These are phyloP conservation scores for Jaapia argillacea DNA, from an alignment of 768 basidiomycete species.

Conservation along the genomic window DNA sequence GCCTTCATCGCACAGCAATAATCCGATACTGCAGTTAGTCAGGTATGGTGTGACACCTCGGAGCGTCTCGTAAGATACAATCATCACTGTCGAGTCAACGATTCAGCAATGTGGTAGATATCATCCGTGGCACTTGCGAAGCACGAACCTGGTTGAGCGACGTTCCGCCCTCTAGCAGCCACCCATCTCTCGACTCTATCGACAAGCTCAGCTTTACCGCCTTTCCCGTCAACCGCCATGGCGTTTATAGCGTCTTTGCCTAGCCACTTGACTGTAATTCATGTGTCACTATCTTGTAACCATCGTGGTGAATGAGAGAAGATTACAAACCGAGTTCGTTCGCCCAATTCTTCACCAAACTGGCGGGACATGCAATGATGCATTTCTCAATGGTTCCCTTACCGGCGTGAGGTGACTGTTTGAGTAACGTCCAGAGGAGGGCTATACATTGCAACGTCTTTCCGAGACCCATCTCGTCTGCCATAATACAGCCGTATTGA, in stretches of 20 bases:
- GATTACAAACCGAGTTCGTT: conserved; percentile 73
- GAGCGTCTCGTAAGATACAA: conserved; percentile 95
- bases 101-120: neutral
- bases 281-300: neutral
- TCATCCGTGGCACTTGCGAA: conserved; percentile 1
- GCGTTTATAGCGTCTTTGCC: conserved; percentile 77
- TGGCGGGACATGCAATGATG: conserved; percentile 95
- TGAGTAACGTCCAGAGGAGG: conserved; percentile 89
- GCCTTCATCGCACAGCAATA: conserved; percentile 95
- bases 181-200: conserved; percentile 85
- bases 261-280: conserved; percentile 82
- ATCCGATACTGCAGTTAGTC: conserved; percentile 71
- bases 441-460: conserved; percentile 97
- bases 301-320: neutral
- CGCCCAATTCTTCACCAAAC: conserved; percentile 97
- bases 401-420: conserved; percentile 84
- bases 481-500: conserved; percentile 97
- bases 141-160: conserved; percentile 76
- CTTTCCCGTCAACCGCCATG: conserved; percentile 88
- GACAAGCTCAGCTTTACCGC: conserved; percentile 72
- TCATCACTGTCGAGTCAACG: conserved; percentile 70
- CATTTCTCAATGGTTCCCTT: conserved; percentile 92
- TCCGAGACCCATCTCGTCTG: conserved; percentile 98
- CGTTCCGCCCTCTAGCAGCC: conserved; percentile 76
- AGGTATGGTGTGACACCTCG: conserved; percentile 72